phyloP scores from a whole-genome alignment of 2,329 filamentous ascomycete species.

The Cordyceps javanica region DNA sequence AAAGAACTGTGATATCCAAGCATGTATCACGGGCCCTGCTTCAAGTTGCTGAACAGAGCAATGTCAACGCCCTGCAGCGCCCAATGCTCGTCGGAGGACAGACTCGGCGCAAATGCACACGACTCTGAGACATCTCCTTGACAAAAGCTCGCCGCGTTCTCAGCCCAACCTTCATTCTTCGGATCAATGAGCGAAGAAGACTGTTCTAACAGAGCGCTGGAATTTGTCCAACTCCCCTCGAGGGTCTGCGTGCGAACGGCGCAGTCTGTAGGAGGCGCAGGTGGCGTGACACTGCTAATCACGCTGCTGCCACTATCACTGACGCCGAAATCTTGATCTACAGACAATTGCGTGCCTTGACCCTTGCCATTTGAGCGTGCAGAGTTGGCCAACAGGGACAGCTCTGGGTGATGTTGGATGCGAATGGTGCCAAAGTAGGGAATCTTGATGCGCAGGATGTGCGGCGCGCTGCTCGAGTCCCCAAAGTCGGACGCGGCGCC shows the following conservation, averaged over 20 bases:
- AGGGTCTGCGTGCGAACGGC: neutral
- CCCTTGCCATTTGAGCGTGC: no score
- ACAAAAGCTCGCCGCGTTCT: neutral
- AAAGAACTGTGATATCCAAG: no score
- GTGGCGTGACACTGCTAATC: neutral
- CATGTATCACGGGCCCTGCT: no score
- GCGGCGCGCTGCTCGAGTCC: neutral
- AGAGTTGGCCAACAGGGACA: neutral
- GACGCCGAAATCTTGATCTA: neutral
- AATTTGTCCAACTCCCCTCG: neutral
- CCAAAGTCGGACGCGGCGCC: conserved; percentile 19
- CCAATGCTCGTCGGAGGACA: conserved; percentile 19
- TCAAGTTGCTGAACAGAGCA: conserved; percentile 23
- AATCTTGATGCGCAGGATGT: conserved; percentile 31
- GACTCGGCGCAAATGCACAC: conserved; percentile 12
- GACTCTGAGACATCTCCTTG: neutral
- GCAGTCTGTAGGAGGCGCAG: neutral
- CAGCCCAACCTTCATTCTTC: neutral
- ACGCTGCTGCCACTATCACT: neutral
- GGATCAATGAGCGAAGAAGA: neutral
- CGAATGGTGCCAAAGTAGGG: conserved; percentile 37
- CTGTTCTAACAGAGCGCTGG: neutral
- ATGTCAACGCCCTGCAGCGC: conserved; percentile 24
- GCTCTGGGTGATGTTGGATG: conserved; percentile 20
- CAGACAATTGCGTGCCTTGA: no score